These are phyloP conservation scores for Crithidia expoeki DNA, from an alignment of 208 protist genomes.

Conservation along the genomic window DNA sequence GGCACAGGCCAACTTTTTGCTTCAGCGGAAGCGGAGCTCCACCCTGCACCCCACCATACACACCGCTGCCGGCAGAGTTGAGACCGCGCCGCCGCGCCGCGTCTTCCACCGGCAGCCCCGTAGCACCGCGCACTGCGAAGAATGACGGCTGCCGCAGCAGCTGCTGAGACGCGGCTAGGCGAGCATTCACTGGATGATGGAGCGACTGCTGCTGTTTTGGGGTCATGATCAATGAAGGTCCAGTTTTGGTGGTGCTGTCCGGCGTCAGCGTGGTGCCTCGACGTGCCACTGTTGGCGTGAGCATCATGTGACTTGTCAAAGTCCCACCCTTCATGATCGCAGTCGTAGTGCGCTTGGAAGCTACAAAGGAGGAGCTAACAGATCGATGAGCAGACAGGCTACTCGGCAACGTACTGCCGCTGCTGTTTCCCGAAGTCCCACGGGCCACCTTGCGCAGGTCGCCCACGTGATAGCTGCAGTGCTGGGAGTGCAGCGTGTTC, in stretches of 20 bases:
- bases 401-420: neutral
- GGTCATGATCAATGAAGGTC: neutral
- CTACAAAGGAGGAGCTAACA: neutral
- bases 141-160: constrained; percentile 45
- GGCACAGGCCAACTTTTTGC: constrained; percentile 23
- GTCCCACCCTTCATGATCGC: constrained; percentile 8
- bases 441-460: constrained; percentile 55
- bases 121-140: constrained; percentile 62
- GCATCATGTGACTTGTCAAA: constrained; percentile 14
- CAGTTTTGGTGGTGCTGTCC: neutral
- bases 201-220: neutral
- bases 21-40: constrained; percentile 46
- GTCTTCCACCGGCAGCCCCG: constrained; percentile 55
- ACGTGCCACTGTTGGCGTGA: neutral
- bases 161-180: constrained; percentile 30
- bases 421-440: constrained; percentile 1
- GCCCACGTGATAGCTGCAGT: constrained; percentile 56
- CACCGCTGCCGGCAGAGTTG: constrained; percentile 25
- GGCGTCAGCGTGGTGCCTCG: neutral
- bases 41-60: constrained; percentile 57
- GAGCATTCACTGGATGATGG: constrained; percentile 8
- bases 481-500: constrained; percentile 47
- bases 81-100: constrained; percentile 22
- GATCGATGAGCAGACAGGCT: neutral
- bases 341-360: neutral